Evolutionary conservation across 768 basidiomycete genomes (phyloP).

Genomic region (Boletus tomentosulus): DNA sequence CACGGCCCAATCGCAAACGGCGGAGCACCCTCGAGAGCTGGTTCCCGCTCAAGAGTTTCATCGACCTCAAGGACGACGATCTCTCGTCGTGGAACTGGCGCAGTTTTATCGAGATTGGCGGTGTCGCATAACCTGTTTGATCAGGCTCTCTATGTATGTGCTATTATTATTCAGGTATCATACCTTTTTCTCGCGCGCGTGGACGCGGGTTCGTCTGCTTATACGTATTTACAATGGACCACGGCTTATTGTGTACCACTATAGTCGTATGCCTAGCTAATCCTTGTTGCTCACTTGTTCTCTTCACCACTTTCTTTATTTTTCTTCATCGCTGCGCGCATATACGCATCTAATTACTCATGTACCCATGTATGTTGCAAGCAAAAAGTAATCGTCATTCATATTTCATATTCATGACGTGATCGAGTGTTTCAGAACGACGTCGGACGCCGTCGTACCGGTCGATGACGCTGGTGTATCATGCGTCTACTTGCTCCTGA

Average conservation of each 20-base stretch:
- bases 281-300: not conserved
- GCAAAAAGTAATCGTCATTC: not conserved
- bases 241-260: not conserved
- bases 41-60: constrained; percentile 61
- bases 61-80: constrained; percentile 54
- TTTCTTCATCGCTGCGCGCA: not conserved
- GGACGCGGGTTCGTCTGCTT: constrained; percentile 9
- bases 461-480: too few species aligned
- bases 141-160: constrained; percentile 3
- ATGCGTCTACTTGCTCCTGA: too few species aligned
- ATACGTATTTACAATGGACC: constrained; percentile 23
- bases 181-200: constrained; percentile 4
- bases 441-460: too few species aligned
- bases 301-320: not conserved
- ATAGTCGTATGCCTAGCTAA: not conserved
- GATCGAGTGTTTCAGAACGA: too few species aligned
- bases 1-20: constrained; percentile 25
- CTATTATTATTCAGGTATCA: constrained; percentile 10
- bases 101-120: constrained; percentile 59
- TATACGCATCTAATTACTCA: not conserved
- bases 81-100: constrained; percentile 51
- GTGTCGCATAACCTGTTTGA: constrained; percentile 13
- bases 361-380: not conserved
- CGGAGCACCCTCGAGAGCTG: constrained; percentile 45
- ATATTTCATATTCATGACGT: too few species aligned